These are phyloP conservation scores for Aciculosporium take DNA, from an alignment of 2,329 filamentous ascomycete genomes.

Conservation along the genomic window DNA sequence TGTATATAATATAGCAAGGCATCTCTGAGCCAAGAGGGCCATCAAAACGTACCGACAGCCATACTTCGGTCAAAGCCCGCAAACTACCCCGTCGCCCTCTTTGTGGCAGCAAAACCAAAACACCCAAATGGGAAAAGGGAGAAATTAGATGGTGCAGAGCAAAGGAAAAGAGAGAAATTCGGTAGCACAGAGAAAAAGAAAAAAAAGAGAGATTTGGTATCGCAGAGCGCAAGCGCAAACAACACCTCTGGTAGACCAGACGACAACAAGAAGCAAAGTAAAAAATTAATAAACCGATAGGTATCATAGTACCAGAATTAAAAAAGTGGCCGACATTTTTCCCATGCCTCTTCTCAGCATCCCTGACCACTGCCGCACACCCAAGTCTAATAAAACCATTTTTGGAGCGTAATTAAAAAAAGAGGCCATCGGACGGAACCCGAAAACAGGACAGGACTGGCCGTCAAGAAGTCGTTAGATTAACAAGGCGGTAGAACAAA, in stretches of 20 bases:
- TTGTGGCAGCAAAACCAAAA: not conserved
- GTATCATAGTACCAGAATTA: too few relatives aligned
- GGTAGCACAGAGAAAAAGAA: not conserved
- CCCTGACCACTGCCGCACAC: too few relatives aligned
- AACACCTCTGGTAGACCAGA: too few relatives aligned
- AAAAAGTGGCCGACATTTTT: too few relatives aligned
- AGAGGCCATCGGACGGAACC: not conserved
- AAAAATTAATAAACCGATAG: too few relatives aligned
- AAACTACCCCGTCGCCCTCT: not conserved
- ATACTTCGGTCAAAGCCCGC: slow-evolving; percentile 1
- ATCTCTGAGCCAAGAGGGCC: not conserved
- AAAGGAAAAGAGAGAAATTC: not conserved
- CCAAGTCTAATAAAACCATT: too few relatives aligned
- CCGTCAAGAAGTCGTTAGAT: not conserved
- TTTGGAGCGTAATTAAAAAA: too few relatives aligned
- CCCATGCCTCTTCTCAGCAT: too few relatives aligned
- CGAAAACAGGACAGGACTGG: not conserved
- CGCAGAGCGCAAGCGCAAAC: too few relatives aligned
- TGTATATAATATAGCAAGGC: too few relatives aligned
- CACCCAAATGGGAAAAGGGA: not conserved
- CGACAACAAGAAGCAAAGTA: too few relatives aligned
- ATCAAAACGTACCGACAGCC: slow-evolving; percentile 3
- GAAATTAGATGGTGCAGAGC: too few relatives aligned
- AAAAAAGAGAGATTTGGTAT: not conserved
- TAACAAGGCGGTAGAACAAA: not conserved